Evolutionary conservation across 108 stramenopile genomes (phyloP), one percentile per base, ranked within the genome.

Genomic region (Fragilariopsis cylindrus): DNA sequence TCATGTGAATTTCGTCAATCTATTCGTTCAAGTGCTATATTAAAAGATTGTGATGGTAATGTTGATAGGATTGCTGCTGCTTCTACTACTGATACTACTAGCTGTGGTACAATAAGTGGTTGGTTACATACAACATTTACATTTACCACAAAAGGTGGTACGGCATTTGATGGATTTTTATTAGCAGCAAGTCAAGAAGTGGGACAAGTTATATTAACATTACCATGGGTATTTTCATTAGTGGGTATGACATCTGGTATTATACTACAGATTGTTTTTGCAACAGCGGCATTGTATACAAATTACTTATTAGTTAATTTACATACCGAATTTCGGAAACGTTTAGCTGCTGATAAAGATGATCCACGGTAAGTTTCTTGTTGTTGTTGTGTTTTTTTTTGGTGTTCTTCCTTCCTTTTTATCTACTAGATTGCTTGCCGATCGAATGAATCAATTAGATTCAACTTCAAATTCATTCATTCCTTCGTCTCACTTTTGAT

Each of bases 141-240:
- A 7, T 8, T 57, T 7, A 5, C 54, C 2, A 53, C 75, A 39
- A 58, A n/a, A 19, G 68, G 75, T 42, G 75, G 75, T 19, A 69
- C 75, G 13, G 68, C 47, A 41, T 75, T 75, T 68, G 75, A 75
- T 58, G 75, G 66, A 55, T 75, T 75, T 58, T 40, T 75, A 8
- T 46, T 75, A 54, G 75, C 75, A 8, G 75, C 75, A 7, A 69
- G 67, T 43, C 64, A 65, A n/a, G 75, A 75, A 68, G 75, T 75
- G 1, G 75, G 75, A n/a, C 75, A 75, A 47, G 52, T 67, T 5
- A 68, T 75, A 42, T 53, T 75, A 68, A 69, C 75, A 45, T 47
- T 75, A 16, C 75, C 75, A 18, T 52, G 46, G 11, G 48, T 69
- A 6, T 75, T 75, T 58, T 56, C 75, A 5, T 11, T 69, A 55